Base-by-base conservation (phyloP, 306 rosid genomes). In the Macrotyloma uniflorum region DNA sequence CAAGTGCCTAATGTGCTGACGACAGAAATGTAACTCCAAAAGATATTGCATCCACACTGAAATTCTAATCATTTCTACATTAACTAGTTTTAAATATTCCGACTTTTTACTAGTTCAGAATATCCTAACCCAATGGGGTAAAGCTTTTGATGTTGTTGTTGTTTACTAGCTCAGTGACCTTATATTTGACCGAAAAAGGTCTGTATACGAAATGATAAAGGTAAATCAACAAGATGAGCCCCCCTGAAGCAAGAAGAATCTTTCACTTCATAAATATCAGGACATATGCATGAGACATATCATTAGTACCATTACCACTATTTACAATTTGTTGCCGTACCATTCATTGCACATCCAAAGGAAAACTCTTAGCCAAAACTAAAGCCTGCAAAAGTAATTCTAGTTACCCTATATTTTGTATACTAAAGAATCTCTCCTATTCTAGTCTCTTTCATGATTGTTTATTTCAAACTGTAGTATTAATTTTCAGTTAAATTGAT, bases 181-280 rank as follows among this genome's bases (percentile, higher is more conserved):
- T 69, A 75, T 16, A 67, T 49, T 67, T 62, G 63, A 70, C 76
- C 57, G 53, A 68, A 59, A 79, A 68, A 18, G 58, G 63, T 63
- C 19, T 23, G 40, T 3, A 24, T 23, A 26, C 14, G 18, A 35
- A 70, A 77, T 33, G 6, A 43, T 74, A 22, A 14, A 55, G 32
- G 72, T 13, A 43, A 67, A 50, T 40, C 70, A 66, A 51, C 23
- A 30, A 83, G 33, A 57, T 19, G 66, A 46, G 77, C 19, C 23
- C 65, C 69, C 42, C 38, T 10, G 35, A 30, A 79, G 75, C 57
- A 43, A 51, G 51, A 19, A 71, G 23, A 80, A 35, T 26, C 54
- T 43, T 69, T 33, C 15, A 63, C 15, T 70, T 35, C 10, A 70
- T 28, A 71, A 63, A 40, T 51, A 50, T 59, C 38, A 16, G 1